Percentiles rank a stretch among this genome's conserved stretches.
Evolutionary conservation across 2,329 filamentous ascomycete genomes (phyloP).

Genomic region (Verticillium nonalfalfae): DNA sequence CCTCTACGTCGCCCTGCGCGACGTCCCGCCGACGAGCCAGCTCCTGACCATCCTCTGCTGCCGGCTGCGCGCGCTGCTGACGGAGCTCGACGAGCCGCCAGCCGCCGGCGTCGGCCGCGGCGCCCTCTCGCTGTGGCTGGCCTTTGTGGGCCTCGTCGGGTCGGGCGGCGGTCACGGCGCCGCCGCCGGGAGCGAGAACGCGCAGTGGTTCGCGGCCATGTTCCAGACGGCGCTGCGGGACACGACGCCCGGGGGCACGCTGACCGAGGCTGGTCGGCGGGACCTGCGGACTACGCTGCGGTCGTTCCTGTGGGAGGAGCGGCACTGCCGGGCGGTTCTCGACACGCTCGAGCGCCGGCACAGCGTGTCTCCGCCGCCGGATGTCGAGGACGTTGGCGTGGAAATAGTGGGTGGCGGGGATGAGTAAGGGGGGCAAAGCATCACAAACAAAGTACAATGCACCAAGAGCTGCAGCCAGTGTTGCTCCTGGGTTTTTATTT

Average conservation of each 20-base stretch:
- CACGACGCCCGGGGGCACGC: conserved; percentile 2
- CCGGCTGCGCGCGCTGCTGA: conserved; percentile 7
- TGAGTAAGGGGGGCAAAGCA: neutral
- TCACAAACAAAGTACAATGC: neutral
- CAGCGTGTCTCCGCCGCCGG: neutral
- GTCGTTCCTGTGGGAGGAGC: conserved; percentile 10
- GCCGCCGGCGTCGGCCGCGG: conserved; percentile 2
- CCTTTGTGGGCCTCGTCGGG: conserved; percentile 10
- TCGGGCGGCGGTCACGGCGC: neutral
- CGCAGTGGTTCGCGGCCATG: neutral
- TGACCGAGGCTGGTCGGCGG: neutral
- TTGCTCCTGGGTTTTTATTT: no score
- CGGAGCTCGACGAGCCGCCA: conserved; percentile 2
- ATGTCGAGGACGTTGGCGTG: neutral
- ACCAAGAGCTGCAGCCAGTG: neutral
- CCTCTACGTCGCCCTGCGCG: conserved; percentile 9
- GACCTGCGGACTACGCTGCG: conserved; percentile 3
- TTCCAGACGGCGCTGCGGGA: conserved; percentile 2
- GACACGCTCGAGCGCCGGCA: neutral
- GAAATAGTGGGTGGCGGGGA: neutral
- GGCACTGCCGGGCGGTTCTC: conserved; percentile 20
- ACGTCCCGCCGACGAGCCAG: conserved; percentile 9
- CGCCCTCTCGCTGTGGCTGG: conserved; percentile 8
- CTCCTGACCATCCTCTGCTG: conserved; percentile 6
- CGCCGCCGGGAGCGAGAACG: neutral